Base-by-base conservation (phyloP, 768 basidiomycete genomes). In the Trametes villosa region DNA sequence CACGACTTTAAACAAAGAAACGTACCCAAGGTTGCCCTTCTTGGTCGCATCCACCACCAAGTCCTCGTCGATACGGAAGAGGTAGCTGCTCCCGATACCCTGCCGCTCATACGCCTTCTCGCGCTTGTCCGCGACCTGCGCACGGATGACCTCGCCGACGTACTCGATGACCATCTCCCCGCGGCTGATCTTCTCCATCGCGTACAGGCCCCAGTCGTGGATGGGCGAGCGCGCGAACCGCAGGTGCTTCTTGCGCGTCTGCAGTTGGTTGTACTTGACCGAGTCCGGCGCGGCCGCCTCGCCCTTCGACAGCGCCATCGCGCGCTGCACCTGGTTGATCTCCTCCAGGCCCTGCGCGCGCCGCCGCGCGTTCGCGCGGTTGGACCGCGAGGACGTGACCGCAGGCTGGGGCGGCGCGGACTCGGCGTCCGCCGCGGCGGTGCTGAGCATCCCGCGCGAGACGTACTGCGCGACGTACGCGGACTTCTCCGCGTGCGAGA, bases 101-200 rank as follows among this genome's bases (percentile, higher is more conserved):
- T 95, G 94, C 53, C 94, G 83, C 77, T 98, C 94, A 72, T 99
- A 99, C 66, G 88, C 86, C 79, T 97, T 96, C 80, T 99, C 97
- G 49, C 97, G 83, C 73, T 95, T 94, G 68, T 98, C 97, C 27
- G 97, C 97, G 12, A 98, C 93, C 68, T 92, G 90, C 44, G 94
- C 93, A 11, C 97, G 84, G 65, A 98, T 94, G 64, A 98, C 83
- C 81, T 99, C 97, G 20, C 97, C 97, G 8, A 99, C 97, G 70
- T 99, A 99, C 77, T 99, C 97, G 75, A 98, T 98, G 30, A 99
- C 96, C 95, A 99, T 98, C 77, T 99, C 97, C 4, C 94, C 94
- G 36, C 84, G 79, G 7, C 90, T 86, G 65, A 99, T 98, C 70
- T 86, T 85, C 79, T 99, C 97, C 91, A 97, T 92, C 30, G 97